Percentiles rank a stretch among this genome's conserved stretches.
These are phyloP conservation scores for Citrus maxima DNA, from an alignment of 345 rosid species.

Conservation along the genomic window DNA sequence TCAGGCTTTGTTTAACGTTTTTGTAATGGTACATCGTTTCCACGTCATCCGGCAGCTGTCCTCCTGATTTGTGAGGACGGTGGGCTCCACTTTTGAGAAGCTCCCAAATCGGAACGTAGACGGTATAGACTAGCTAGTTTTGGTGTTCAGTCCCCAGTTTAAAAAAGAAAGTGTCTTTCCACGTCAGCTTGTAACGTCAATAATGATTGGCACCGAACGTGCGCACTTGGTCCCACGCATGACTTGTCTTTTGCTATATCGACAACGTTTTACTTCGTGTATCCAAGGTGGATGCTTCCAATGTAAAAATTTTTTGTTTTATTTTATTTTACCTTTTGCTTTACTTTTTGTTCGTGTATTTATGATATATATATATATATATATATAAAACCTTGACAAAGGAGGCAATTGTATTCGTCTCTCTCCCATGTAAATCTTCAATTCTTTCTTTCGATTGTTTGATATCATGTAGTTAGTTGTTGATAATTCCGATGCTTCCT, in stretches of 20 bases:
- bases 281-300: slow-evolving; percentile 21
- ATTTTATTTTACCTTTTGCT: neutral
- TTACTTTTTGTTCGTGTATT: no score
- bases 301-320: neutral
- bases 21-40: neutral
- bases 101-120: neutral
- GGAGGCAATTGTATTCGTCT: neutral
- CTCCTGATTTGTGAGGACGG: neutral
- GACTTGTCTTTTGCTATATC: slow-evolving; percentile 11
- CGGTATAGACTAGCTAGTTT: no score
- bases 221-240: neutral
- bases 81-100: neutral
- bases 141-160: neutral
- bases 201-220: slow-evolving; percentile 9
- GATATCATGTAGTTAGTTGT: neutral
- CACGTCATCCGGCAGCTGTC: neutral
- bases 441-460: no score
- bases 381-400: neutral
- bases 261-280: slow-evolving; percentile 23
- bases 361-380: no score
- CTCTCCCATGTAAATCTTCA: neutral
- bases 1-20: neutral
- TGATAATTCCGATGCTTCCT: neutral
- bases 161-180: neutral
- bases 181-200: slow-evolving; percentile 5